Evolutionary conservation across 148 eudicot genomes (phyloP).

Genomic region (Limonium bicolor): DNA sequence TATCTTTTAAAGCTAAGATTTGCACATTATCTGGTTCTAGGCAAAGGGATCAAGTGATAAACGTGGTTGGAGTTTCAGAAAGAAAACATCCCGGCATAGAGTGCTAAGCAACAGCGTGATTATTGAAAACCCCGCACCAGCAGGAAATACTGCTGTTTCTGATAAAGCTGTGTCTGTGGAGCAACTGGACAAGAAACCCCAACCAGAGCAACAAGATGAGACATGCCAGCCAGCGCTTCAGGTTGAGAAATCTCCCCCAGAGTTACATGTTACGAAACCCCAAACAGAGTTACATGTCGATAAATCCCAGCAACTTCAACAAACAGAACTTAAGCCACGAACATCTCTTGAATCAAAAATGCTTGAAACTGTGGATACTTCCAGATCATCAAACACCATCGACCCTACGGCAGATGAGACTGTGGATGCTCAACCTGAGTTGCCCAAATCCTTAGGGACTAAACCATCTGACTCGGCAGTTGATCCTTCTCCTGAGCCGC

Average conservation of each 20-base stretch:
- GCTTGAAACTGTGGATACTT: conserved; percentile 5
- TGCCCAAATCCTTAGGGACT: neutral
- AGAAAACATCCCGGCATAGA: conserved; percentile 62
- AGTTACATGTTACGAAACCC: too few species aligned
- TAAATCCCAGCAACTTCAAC: conserved; percentile 6
- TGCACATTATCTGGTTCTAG: conserved; percentile 24
- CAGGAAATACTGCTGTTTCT: conserved; percentile 15
- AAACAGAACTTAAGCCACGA: conserved; percentile 11
- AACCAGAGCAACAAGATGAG: conserved; percentile 1
- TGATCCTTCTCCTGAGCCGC: neutral
- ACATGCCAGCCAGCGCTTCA: too few species aligned
- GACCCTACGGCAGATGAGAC: conserved; percentile 4
- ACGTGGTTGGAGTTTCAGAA: conserved; percentile 88
- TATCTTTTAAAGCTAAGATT: neutral
- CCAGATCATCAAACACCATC: conserved; percentile 7
- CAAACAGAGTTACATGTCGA: too few species aligned
- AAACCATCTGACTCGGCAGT: neutral
- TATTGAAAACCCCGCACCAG: conserved; percentile 24
- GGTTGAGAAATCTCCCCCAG: too few species aligned
- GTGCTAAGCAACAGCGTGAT: conserved; percentile 51
- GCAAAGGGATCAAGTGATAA: conserved; percentile 47
- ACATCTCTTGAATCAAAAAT: conserved; percentile 11
- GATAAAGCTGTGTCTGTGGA: conserved; percentile 31
- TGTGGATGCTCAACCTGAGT: conserved; percentile 5
- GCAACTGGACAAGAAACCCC: conserved; percentile 29